Evolutionary conservation across 2,329 filamentous ascomycete genomes (phyloP).

Genomic region (Emericellopsis cladophorae): DNA sequence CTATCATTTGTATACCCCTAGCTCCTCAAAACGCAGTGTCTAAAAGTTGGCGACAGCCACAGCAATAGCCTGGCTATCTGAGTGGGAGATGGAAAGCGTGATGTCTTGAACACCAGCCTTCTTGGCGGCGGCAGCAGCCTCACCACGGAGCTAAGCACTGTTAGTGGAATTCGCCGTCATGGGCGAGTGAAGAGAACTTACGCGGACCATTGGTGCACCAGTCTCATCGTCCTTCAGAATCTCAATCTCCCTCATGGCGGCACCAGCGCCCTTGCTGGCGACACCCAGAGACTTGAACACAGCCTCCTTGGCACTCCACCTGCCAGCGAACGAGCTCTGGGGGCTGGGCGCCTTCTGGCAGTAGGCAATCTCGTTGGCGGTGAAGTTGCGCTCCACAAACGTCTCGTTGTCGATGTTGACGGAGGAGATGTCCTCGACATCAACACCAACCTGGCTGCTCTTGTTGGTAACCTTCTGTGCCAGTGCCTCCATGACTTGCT

Average conservation of each 20-base stretch:
- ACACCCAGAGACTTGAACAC: slow-evolving; percentile 97
- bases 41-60: slow-evolving; percentile 79
- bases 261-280: slow-evolving; percentile 73
- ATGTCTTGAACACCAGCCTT: slow-evolving; percentile 79
- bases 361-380: slow-evolving; percentile 69
- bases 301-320: slow-evolving; percentile 96
- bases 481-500: slow-evolving; percentile 65
- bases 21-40: slow-evolving; percentile 5
- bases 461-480: slow-evolving; percentile 44
- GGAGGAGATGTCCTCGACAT: slow-evolving; percentile 78
- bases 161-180: slow-evolving; percentile 19
- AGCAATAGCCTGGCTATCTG: slow-evolving; percentile 84
- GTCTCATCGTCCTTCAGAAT: slow-evolving; percentile 68
- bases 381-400: slow-evolving; percentile 93
- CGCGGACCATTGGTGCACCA: slow-evolving; percentile 73
- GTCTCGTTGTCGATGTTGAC: slow-evolving; percentile 92
- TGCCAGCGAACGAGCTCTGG: slow-evolving; percentile 83
- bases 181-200: slow-evolving; percentile 36
- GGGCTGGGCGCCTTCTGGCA: slow-evolving; percentile 69
- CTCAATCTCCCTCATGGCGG: slow-evolving; percentile 88
- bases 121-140: slow-evolving; percentile 72
- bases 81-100: slow-evolving; percentile 91
- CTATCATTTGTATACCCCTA: not conserved
- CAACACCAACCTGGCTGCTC: slow-evolving; percentile 77
- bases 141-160: slow-evolving; percentile 61